These are phyloP conservation scores for Dinochytrium kinnereticum DNA, from an alignment of 371 early-diverging fungal species.

Conservation along the genomic window DNA sequence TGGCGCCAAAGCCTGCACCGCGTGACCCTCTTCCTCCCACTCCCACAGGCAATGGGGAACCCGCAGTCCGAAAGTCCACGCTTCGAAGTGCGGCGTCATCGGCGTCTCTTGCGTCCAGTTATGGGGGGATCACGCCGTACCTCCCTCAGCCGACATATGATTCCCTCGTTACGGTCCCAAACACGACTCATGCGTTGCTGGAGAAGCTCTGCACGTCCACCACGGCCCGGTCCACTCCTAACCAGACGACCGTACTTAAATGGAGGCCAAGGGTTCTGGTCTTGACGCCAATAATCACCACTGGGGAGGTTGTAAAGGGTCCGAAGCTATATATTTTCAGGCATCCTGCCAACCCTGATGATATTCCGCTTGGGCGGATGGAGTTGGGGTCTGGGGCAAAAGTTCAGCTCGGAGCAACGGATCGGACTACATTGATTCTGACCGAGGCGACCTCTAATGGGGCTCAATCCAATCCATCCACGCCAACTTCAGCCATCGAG, in stretches of 20 bases:
- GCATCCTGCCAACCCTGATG: neutral
- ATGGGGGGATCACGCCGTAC: neutral
- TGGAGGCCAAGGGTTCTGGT: neutral
- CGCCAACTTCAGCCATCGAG: no score
- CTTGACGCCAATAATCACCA: neutral
- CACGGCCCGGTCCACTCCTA: neutral
- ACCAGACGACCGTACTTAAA: neutral
- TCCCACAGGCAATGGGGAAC: no score
- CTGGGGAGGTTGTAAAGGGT: neutral
- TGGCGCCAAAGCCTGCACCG: no score
- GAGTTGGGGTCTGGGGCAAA: neutral
- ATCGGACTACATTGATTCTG: neutral
- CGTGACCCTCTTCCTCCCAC: no score
- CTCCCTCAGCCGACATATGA: neutral
- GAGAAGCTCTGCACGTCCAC: constrained; percentile 6
- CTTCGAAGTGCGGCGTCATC: no score
- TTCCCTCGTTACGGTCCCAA: constrained; percentile 1
- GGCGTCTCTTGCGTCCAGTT: neutral
- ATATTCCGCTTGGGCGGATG: neutral
- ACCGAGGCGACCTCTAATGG: no score
- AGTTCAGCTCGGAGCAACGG: neutral
- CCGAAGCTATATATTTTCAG: neutral
- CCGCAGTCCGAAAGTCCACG: no score
- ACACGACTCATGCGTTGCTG: constrained; percentile 2
- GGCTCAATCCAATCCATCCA: no score